Percentiles rank a stretch among this genome's conserved stretches.
Evolutionary conservation across 768 basidiomycete species (phyloP).

Genomic region (Mycena leptocephala): DNA sequence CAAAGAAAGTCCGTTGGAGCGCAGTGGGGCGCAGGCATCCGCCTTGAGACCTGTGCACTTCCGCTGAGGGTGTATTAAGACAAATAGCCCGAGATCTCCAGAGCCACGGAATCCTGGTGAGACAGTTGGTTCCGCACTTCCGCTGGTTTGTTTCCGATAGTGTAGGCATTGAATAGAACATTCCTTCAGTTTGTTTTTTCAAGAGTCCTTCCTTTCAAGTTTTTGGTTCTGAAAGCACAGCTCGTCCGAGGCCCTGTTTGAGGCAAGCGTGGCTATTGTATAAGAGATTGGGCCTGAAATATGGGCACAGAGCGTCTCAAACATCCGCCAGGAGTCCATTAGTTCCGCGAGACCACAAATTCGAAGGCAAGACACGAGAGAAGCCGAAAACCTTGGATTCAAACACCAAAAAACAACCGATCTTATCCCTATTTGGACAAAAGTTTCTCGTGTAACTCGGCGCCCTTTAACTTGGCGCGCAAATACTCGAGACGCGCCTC

Average conservation of each 20-base stretch:
- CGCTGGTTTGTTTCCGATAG: too few relatives aligned
- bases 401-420: slow-evolving; percentile 9
- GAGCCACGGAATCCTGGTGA: background rate
- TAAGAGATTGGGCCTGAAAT: too few relatives aligned
- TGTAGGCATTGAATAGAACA: too few relatives aligned
- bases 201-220: too few relatives aligned
- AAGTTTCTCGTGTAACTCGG: slow-evolving; percentile 88
- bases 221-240: too few relatives aligned
- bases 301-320: background rate
- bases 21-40: background rate
- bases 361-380: background rate
- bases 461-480: slow-evolving; percentile 87
- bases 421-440: slow-evolving; percentile 52
- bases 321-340: background rate
- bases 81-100: background rate
- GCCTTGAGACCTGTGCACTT: slow-evolving; percentile 9
- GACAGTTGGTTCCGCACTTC: background rate
- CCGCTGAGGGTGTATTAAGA: too few relatives aligned
- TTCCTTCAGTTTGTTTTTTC: too few relatives aligned
- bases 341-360: background rate
- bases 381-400: background rate
- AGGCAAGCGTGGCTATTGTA: too few relatives aligned
- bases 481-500: slow-evolving; percentile 85
- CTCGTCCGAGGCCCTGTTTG: too few relatives aligned
- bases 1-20: background rate